A percentile compares a stretch with the other conserved stretches of the same genome.
Conservation (phyloP, 352 stramenopile species). For the Phytophthora pinifolia region DNA sequence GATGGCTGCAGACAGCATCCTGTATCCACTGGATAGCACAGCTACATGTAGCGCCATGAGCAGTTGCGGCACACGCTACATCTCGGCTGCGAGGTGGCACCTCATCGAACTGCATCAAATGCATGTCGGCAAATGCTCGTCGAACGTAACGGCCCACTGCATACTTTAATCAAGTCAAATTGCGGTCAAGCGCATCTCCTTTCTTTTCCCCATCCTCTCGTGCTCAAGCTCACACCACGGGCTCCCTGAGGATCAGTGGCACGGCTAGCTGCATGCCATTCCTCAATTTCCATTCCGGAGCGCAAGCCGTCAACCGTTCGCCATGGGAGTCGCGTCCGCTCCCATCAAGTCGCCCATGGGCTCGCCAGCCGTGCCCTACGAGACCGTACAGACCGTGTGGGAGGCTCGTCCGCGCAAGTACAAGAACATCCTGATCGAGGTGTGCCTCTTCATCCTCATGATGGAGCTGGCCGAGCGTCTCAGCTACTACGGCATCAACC, state of each 20-base stretch:
- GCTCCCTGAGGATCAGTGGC: neutral
- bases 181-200: neutral
- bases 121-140: neutral
- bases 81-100: too few species aligned
- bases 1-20: too few species aligned
- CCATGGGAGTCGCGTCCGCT: slow-evolving; percentile 16
- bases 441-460: slow-evolving; percentile 62
- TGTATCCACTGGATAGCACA: too few species aligned
- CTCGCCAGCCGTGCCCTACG: slow-evolving; percentile 24
- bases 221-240: neutral
- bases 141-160: neutral
- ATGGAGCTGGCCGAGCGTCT: slow-evolving; percentile 69
- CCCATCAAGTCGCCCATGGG: slow-evolving; percentile 30
- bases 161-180: neutral
- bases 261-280: too few species aligned
- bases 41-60: too few species aligned
- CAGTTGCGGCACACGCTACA: too few species aligned
- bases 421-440: slow-evolving; percentile 60
- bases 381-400: slow-evolving; percentile 36
- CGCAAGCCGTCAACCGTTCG: too few species aligned
- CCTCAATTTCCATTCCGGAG: too few species aligned
- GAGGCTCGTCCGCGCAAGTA: slow-evolving; percentile 53
- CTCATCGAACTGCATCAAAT: neutral
- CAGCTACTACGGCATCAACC: slow-evolving; percentile 87
- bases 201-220: slow-evolving; percentile 10